Evolutionary conservation across 2,329 filamentous ascomycete species (phyloP), one percentile per base, ranked within the genome.

Genomic region (Paraphaeosphaeria minitans): DNA sequence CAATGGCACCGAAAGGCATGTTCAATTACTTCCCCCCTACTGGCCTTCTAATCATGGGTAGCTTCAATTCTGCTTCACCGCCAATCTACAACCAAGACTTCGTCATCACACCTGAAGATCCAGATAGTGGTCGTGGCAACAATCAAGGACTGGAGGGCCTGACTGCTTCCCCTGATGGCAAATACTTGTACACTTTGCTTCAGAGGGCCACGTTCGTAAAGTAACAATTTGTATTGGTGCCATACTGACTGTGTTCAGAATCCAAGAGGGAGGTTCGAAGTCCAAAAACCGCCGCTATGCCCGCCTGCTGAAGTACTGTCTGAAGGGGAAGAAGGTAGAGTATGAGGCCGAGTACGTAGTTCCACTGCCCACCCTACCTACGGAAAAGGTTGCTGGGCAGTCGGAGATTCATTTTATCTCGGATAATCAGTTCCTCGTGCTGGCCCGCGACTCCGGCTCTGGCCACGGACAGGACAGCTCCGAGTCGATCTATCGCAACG

Each of bases 141-240:
- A 92, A 92, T 73, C 88, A 91, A 71, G 89, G 89, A n/a, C 85
- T 92, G 50, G 89, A 92, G 74, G 89, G 86, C 0, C 75, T 92
- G 50, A 88, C 87, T 0, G 75, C 84, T n/a, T 86, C 84, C 3
- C 79, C 82, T 0, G 85, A 89, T 63, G 87, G 88, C 10, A 86
- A 85, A 60, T 85, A 80, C 1, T 78, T 92, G 12, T 91, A 85
- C 68, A 83, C 84, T 1, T 80, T 92, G 57, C 78, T 91, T 22
- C 89, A 93, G 71, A 86, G 85, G 1, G 87, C 88, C 0, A 77
- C 86, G 57, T 64, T 55, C 53, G 63, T 33, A 4, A 82, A 84
- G 58, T 86, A 89, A 66, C 85, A 41, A 27, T 13, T 3, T 16
- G 3, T n/a, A 1, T 2, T 47, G 13, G 22, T 51, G 24, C 50